Evolutionary conservation across 2,329 filamentous ascomycete species (phyloP).

Genomic region (Ceratocystis cubensis): DNA sequence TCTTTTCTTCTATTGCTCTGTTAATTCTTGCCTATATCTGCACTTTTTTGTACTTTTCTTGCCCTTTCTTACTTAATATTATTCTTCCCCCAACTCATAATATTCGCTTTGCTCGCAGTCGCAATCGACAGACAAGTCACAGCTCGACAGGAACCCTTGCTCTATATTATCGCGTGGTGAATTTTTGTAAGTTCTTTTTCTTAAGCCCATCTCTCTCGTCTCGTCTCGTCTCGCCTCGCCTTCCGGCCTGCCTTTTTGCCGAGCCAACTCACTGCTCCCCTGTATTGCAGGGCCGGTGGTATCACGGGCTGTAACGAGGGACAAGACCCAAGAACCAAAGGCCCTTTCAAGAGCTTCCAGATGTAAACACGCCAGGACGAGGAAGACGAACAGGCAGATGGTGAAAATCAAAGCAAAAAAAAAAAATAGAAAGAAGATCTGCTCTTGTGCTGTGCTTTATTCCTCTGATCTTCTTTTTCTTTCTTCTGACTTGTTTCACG

Average conservation of each 20-base stretch:
- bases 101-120: not conserved
- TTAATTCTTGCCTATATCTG: not conserved
- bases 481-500: constrained; percentile 3
- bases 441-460: not conserved
- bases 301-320: constrained; percentile 3
- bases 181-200: not conserved
- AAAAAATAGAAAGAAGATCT: not conserved
- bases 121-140: not conserved
- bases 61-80: not conserved
- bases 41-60: not conserved
- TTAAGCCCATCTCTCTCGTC: not conserved
- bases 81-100: not conserved
- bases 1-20: not conserved
- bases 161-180: not conserved
- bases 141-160: not conserved
- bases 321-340: not conserved
- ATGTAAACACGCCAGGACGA: too few species aligned
- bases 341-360: too few species aligned
- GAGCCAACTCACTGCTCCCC: not conserved
- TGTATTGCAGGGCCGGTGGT: not conserved
- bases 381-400: not conserved
- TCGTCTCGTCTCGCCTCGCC: not conserved
- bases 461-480: not conserved
- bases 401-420: not conserved
- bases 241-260: not conserved